A percentile compares a stretch with the other conserved stretches of the same genome.
Evolutionary conservation across 140 eudicot species (phyloP).

Genomic region (Ambrosia hybrid): DNA sequence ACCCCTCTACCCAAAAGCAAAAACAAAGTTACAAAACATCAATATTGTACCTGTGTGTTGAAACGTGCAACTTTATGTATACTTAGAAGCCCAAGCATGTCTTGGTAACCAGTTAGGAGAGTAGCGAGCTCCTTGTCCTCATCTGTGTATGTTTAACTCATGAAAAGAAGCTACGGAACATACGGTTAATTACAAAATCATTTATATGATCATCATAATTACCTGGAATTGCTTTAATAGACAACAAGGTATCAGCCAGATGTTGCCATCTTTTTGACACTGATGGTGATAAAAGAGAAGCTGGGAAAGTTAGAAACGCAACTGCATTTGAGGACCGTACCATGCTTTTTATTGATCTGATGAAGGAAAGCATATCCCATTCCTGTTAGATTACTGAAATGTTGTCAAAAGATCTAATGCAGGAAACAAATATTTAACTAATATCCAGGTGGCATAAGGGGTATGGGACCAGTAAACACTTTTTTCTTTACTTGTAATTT

Average conservation of each 20-base stretch:
- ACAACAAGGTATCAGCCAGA: constrained; percentile 87
- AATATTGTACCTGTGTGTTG: constrained; percentile 72
- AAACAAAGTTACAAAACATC: neutral
- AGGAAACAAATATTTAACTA: neutral
- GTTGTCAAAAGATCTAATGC: constrained; percentile 7
- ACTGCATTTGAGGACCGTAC: constrained; percentile 83
- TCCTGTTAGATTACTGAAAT: constrained; percentile 48
- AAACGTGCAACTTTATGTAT: constrained; percentile 81
- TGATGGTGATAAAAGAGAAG: constrained; percentile 72
- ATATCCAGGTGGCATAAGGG: neutral
- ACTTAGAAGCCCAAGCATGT: constrained; percentile 93
- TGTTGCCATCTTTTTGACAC: constrained; percentile 90
- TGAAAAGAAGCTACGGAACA: neutral
- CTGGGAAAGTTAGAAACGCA: constrained; percentile 76
- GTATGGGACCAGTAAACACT: neutral
- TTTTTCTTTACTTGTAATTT: neutral
- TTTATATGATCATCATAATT: constrained; percentile 1
- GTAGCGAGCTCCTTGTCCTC: constrained; percentile 96
- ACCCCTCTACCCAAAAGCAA: neutral
- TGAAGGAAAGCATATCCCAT: constrained; percentile 89
- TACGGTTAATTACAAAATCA: neutral
- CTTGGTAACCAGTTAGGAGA: constrained; percentile 93
- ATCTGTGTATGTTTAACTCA: constrained; percentile 44
- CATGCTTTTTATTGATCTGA: constrained; percentile 79
- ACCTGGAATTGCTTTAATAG: constrained; percentile 97